Evolutionary conservation across 768 basidiomycete species (phyloP), one percentile per base, ranked within the genome.

Genomic region (Suillus hirtellus): DNA sequence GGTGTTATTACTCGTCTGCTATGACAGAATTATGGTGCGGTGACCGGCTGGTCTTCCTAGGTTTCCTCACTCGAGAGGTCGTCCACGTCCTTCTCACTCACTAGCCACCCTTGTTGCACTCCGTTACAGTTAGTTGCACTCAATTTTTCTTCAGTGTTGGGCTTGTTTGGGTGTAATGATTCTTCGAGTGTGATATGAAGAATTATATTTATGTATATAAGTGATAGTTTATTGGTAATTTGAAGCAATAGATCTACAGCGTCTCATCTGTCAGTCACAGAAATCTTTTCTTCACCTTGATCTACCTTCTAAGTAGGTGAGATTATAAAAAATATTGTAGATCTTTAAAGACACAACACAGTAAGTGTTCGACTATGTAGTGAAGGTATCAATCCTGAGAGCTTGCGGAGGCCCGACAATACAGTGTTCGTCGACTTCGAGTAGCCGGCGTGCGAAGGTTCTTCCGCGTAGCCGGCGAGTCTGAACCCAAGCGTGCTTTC

Each of bases 1-100:
- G 90, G 90, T 11, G 89, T 92, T 14, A 85, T 93, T 68, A 92
- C 90, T 1, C 82, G 81, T 64, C 70, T 92, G 67, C 66, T 90
- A 67, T 89, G 69, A 84, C 56, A 35, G 35, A 42, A 58, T 40
- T 5, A 24, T 24, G 40, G 21, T 61, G 27, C 53, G n/a, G 31
- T 21, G n/a, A 58, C 8, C 10, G 6, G 37, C 14, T 12, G 27
- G 7, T 56, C 37, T 37, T n/a, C 14, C 21, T 55, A 21, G 37
- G 19, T 55, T 37, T 55, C 12, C 35, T 37, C 11, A 8, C 37
- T 38, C 9, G 4, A 9, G 21, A 24, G 55, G 38, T 9, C 38
- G 3, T 27, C 38, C 10, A 12, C 24, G n/a, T 58, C 40, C 56
- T 31, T 53, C 31, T 14, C 34, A 35, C 31, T 14, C 52, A 34